Evolutionary conservation across 768 basidiomycete species (phyloP).

Genomic region (Pisolithus tinctorius): DNA sequence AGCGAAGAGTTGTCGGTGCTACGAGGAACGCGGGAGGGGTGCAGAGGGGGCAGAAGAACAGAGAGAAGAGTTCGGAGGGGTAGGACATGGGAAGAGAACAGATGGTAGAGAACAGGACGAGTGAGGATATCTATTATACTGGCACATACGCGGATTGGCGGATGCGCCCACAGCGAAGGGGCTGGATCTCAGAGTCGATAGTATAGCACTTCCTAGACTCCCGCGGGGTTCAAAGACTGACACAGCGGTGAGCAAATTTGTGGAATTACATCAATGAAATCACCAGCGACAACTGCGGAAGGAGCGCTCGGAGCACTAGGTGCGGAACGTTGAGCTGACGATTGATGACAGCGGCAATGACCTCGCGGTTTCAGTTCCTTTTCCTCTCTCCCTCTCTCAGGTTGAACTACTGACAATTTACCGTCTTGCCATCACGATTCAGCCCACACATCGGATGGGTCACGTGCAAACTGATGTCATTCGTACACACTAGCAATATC

Average conservation of each 20-base stretch:
- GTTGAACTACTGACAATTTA: not conserved
- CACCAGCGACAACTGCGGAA: not conserved
- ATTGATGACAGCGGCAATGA: slow-evolving; percentile 4
- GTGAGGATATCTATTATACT: not conserved
- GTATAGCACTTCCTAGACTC: not conserved
- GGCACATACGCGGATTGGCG: not conserved
- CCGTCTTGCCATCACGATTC: slow-evolving; percentile 18
- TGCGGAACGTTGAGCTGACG: not conserved
- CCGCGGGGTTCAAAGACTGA: slow-evolving; percentile 7
- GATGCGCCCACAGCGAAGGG: slow-evolving; percentile 1
- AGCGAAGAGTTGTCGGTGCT: slow-evolving; percentile 56
- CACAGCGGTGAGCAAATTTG: slow-evolving; percentile 2
- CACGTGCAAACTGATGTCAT: slow-evolving; percentile 1
- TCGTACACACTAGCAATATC: not conserved
- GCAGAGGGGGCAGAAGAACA: slow-evolving; percentile 55
- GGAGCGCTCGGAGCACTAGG: not conserved
- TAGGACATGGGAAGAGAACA: slow-evolving; percentile 17
- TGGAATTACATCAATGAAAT: slow-evolving; percentile 1
- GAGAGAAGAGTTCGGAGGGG: slow-evolving; percentile 24
- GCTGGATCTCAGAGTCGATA: slow-evolving; percentile 10
- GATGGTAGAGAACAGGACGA: not conserved
- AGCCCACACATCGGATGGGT: slow-evolving; percentile 19
- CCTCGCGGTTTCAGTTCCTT: slow-evolving; percentile 5
- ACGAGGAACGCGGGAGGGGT: slow-evolving; percentile 27
- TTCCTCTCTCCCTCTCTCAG: not conserved